Base-by-base conservation (phyloP, 163 green algal species). In the Chlamydomonas reinhardtii region DNA sequence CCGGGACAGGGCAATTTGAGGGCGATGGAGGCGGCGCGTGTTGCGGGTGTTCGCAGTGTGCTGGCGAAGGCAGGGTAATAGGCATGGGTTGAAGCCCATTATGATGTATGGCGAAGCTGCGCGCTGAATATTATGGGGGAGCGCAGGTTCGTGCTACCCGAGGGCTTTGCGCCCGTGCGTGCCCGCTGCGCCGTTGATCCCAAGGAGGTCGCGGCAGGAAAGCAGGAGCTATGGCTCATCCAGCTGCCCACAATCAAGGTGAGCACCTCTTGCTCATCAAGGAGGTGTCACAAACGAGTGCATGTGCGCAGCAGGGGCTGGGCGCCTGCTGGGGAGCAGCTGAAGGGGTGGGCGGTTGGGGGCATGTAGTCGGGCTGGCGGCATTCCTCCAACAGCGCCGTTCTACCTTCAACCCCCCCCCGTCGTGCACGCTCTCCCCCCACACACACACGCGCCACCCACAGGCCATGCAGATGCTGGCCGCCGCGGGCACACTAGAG, bases 221-320 rank as follows among this genome's bases (percentile, higher is more conserved):
- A 32, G 25, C 34, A 74, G 39, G 82, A 87, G 82, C 71, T 87
- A 24, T 87, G 82, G 82, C 61, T 87, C 17, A 81, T 87, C 29
- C 82, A 87, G 61, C 59, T 87, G n/a, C 82, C 82, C 31, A 39
- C 27, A 4, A 14, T 4, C 8, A 69, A 64, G 70, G 80, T 79
- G 54, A 52, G 80, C 25, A 27, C 0, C 5, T 6, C 27, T 1
- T 15, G 56, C 24, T 2, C 29, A 16, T 2, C 8, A 12, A 20
- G 37, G 35, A 35, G 35, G 3, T 37, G 32, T 4, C 25, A 19
- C 4, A 24, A 9, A 25, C 6, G 22, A 65, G 19, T 65, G 59
- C 59, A 65, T 8, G 11, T 5, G 22, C 11, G 22, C 20, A 65
- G 20, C 16, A n/a, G n/a, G n/a, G n/a, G n/a, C n/a, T n/a, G n/a